These are phyloP conservation scores for Volvariella volvacea DNA, from an alignment of 1,284 basidiomycete species.

Conservation along the genomic window DNA sequence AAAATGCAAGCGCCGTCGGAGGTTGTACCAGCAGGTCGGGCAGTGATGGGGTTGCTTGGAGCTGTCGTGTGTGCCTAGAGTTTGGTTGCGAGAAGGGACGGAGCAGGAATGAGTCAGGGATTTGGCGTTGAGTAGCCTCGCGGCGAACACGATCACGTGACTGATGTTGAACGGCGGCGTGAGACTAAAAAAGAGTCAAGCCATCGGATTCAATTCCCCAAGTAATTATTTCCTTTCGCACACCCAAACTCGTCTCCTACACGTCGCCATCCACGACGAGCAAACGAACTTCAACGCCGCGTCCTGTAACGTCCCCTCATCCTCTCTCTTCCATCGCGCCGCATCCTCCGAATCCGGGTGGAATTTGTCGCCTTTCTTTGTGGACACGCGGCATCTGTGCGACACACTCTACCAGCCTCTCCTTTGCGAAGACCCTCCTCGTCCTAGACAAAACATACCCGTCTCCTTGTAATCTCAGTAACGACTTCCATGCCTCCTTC, in stretches of 20 bases:
- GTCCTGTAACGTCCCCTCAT: neutral
- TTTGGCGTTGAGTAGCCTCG: slow-evolving; percentile 1
- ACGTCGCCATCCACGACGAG: slow-evolving; percentile 7
- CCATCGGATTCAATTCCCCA: slow-evolving; percentile 1
- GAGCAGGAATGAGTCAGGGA: too few species aligned
- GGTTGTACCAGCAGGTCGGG: too few species aligned
- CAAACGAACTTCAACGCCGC: neutral
- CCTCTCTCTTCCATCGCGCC: neutral
- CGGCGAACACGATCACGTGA: slow-evolving; percentile 9
- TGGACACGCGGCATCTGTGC: slow-evolving; percentile 5
- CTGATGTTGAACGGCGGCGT: slow-evolving; percentile 8
- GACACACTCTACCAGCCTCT: slow-evolving; percentile 11
- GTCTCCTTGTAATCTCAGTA: slow-evolving; percentile 15
- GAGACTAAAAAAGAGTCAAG: slow-evolving; percentile 9
- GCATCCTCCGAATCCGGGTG: neutral
- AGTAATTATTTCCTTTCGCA: slow-evolving; percentile 2
- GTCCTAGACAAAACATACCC: slow-evolving; percentile 29
- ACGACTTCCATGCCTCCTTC: slow-evolving; percentile 34
- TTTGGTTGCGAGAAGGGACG: too few species aligned
- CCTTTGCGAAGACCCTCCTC: slow-evolving; percentile 32
- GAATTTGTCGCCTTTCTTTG: neutral
- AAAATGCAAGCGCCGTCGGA: too few species aligned
- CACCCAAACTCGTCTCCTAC: slow-evolving; percentile 2
- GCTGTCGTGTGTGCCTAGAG: too few species aligned
- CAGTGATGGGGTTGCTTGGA: too few species aligned